Conservation (phyloP, 2,329 filamentous ascomycete genomes). For the Cordyceps javanica region DNA sequence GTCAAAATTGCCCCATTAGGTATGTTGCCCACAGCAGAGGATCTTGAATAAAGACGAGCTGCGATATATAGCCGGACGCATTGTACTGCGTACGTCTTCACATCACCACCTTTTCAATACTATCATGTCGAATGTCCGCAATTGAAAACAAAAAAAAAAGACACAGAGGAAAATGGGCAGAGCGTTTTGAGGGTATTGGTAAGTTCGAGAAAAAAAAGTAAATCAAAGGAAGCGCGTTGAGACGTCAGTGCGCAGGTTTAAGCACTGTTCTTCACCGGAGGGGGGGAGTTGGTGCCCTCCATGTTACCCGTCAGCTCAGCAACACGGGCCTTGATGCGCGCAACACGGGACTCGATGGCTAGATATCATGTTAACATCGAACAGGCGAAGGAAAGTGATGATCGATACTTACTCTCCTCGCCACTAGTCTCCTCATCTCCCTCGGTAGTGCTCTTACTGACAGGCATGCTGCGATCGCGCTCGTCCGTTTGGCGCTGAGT, state of each 20-base stretch:
- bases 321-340: conserved; percentile 94
- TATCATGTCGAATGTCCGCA: conserved; percentile 21
- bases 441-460: conserved; percentile 45
- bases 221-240: neutral
- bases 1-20: neutral
- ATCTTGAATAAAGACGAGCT: neutral
- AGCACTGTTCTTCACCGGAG: neutral
- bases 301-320: conserved; percentile 87
- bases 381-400: neutral
- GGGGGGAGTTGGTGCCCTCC: conserved; percentile 48
- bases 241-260: neutral
- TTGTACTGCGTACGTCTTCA: neutral
- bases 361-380: conserved; percentile 20
- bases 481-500: conserved; percentile 60
- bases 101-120: conserved; percentile 15
- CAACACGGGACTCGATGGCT: conserved; percentile 95
- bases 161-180: neutral
- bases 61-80: too few relatives aligned
- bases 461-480: conserved; percentile 48
- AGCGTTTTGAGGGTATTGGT: conserved; percentile 4
- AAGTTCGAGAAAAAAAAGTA: neutral
- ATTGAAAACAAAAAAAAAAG: conserved; percentile 13
- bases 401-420: conserved; percentile 28
- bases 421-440: conserved; percentile 27
- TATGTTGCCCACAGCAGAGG: neutral